These are phyloP conservation scores for Theileria parva DNA, from an alignment of 169 alveolate species.

Conservation along the genomic window DNA sequence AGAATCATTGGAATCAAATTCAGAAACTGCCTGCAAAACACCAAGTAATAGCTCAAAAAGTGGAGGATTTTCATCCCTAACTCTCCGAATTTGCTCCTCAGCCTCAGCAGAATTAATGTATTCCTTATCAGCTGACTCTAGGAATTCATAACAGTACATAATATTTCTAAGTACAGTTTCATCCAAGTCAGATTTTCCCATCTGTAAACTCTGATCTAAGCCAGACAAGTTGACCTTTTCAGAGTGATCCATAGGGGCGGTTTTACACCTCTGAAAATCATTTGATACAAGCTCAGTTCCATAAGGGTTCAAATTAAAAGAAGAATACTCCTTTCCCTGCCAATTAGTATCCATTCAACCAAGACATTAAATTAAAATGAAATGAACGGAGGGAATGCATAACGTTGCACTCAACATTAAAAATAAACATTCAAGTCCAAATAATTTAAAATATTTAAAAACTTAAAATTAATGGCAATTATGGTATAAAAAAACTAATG, in stretches of 20 bases:
- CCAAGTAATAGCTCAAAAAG: conserved; percentile 22
- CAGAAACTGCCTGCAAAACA: conserved; percentile 14
- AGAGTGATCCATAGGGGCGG: background rate
- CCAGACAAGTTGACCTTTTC: background rate
- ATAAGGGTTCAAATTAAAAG: background rate
- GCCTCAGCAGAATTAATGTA: conserved; percentile 36
- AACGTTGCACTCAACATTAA: conserved; percentile 2
- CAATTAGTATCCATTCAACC: background rate
- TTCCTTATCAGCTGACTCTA: conserved; percentile 30
- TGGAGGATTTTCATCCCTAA: background rate
- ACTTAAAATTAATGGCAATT: background rate
- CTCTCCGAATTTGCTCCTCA: background rate
- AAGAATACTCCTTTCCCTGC: background rate
- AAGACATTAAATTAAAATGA: background rate
- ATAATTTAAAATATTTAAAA: background rate
- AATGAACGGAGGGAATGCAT: background rate
- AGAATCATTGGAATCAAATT: background rate
- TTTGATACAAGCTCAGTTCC: background rate
- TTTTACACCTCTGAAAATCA: background rate
- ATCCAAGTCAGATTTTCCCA: conserved; percentile 17
- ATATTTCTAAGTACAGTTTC: conserved; percentile 35
- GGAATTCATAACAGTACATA: conserved; percentile 36
- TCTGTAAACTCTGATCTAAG: background rate
- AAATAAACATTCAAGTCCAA: background rate
- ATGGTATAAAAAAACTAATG: background rate